phyloP scores from a whole-genome alignment of 1,284 basidiomycete species.

The Tausonia pullulans region DNA sequence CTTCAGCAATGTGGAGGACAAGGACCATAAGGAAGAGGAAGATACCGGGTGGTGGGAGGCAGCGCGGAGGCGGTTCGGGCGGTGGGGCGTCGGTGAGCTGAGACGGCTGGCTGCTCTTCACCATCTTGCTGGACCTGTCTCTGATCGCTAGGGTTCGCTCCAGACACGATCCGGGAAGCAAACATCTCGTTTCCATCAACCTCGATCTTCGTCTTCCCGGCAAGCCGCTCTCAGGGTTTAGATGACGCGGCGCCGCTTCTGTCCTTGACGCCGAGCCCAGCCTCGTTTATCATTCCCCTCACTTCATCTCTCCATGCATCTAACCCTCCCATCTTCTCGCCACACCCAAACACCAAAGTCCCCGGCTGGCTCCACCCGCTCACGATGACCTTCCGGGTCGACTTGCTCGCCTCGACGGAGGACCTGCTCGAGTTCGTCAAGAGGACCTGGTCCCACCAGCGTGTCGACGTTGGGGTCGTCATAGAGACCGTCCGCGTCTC shows the following conservation, averaged over 20 bases:
- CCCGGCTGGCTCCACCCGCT: constrained; percentile 24
- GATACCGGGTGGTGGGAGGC: constrained; percentile 32
- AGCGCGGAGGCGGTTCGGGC: constrained; percentile 18
- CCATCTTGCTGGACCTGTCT: neutral
- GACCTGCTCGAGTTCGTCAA: constrained; percentile 28
- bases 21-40: constrained; percentile 16
- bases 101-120: neutral
- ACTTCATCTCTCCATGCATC: constrained; percentile 1
- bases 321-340: constrained; percentile 4
- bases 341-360: neutral
- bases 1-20: constrained; percentile 13
- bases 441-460: constrained; percentile 26
- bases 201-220: constrained; percentile 20
- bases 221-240: constrained; percentile 3
- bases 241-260: neutral
- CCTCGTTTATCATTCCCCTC: constrained; percentile 9
- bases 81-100: neutral
- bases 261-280: neutral
- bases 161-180: constrained; percentile 18
- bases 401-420: constrained; percentile 25
- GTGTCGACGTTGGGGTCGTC: constrained; percentile 22
- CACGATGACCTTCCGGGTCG: constrained; percentile 23
- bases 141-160: too few species aligned
- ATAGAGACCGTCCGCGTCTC: constrained; percentile 20
- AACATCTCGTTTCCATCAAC: constrained; percentile 18